phyloP scores from a whole-genome alignment of 208 protist species.

The Leishmania mexicana region DNA sequence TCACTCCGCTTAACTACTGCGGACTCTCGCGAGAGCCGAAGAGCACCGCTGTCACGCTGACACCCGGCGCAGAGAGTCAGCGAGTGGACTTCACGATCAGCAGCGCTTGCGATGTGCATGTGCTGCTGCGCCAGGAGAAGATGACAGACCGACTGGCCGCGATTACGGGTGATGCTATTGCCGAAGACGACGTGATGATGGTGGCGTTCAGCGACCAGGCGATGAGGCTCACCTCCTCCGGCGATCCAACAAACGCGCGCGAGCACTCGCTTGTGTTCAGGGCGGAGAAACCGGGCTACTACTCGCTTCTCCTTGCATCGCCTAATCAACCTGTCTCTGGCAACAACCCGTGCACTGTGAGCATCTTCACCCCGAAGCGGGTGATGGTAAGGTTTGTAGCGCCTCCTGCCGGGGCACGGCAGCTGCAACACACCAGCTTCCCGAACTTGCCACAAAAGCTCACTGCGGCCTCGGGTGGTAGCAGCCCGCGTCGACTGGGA shows the following conservation, averaged over 20 bases:
- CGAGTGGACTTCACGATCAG: constrained; percentile 73
- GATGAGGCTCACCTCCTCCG: constrained; percentile 52
- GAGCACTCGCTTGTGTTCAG: constrained; percentile 82
- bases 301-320: constrained; percentile 57
- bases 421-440: constrained; percentile 49
- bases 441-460: constrained; percentile 40
- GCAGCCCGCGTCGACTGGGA: neutral
- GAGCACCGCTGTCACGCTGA: constrained; percentile 42
- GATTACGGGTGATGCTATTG: constrained; percentile 59
- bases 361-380: constrained; percentile 68
- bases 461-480: neutral
- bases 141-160: constrained; percentile 27
- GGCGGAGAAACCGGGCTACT: constrained; percentile 50
- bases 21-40: constrained; percentile 63
- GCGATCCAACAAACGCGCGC: constrained; percentile 74
- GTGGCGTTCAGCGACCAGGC: constrained; percentile 66
- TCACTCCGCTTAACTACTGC: constrained; percentile 72
- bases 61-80: constrained; percentile 40
- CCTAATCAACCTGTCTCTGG: constrained; percentile 47
- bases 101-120: constrained; percentile 68
- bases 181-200: constrained; percentile 67
- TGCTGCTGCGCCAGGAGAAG: constrained; percentile 80
- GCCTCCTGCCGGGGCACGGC: constrained; percentile 40
- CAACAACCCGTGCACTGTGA: constrained; percentile 60
- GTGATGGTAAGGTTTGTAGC: constrained; percentile 62